Conservation (phyloP, 164 flowering plant genomes). For the Vitis amurensis region DNA sequence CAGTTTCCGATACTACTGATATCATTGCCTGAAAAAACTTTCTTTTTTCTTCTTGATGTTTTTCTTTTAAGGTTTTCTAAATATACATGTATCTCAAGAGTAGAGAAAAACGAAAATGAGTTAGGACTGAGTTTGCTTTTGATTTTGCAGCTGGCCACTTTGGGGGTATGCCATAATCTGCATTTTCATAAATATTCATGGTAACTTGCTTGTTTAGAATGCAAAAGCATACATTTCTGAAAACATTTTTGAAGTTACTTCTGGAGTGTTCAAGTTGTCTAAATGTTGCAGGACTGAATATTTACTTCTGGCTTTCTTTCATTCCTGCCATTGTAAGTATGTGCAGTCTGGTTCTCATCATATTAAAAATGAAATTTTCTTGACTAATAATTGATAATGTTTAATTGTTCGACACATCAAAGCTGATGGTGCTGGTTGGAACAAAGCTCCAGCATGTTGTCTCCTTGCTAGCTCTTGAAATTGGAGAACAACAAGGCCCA, state of each 20-base stretch:
- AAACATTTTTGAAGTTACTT: background rate
- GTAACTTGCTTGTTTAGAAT: constrained; percentile 36
- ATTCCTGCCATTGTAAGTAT: constrained; percentile 83
- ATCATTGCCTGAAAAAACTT: background rate
- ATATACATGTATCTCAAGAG: background rate
- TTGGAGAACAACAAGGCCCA: constrained; percentile 62
- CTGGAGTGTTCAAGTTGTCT: constrained; percentile 4
- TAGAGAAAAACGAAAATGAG: background rate
- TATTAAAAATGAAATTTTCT: background rate
- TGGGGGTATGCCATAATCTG: constrained; percentile 92
- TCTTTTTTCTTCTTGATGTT: background rate
- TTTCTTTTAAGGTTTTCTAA: too few species aligned
- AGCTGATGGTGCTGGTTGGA: constrained; percentile 92
- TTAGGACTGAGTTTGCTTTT: background rate
- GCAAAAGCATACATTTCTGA: background rate
- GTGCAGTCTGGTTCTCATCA: background rate
- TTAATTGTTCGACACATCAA: constrained; percentile 13
- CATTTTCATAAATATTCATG: constrained; percentile 89
- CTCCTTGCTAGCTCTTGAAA: constrained; percentile 80
- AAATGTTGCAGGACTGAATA: constrained; percentile 65
- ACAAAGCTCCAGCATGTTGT: constrained; percentile 96
- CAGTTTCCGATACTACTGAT: too few species aligned
- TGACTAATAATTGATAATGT: background rate
- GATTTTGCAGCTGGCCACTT: constrained; percentile 80
- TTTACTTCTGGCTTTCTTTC: constrained; percentile 97